Percentiles rank a stretch among this genome's conserved stretches.
These are phyloP conservation scores for Exserohilum rostratum DNA, from an alignment of 2,329 filamentous ascomycete genomes.

Conservation along the genomic window DNA sequence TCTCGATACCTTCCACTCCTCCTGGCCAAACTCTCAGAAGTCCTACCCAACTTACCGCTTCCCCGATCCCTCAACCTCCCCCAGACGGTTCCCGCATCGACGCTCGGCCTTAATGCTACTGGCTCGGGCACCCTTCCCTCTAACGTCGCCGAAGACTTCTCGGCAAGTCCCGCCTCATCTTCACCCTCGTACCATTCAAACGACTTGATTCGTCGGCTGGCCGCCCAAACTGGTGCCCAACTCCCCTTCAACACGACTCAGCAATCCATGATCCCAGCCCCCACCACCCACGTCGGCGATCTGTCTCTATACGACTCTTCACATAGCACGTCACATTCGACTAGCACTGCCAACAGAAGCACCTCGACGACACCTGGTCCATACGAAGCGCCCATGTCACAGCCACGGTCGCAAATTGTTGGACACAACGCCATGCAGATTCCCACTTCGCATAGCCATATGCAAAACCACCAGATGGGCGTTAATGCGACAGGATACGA, in stretches of 20 bases:
- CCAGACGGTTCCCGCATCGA: slow-evolving; percentile 33
- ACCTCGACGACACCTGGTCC: slow-evolving; percentile 44
- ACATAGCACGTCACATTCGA: slow-evolving; percentile 40
- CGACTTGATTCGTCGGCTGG: slow-evolving; percentile 44
- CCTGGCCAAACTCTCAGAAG: slow-evolving; percentile 75
- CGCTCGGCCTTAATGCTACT: slow-evolving; percentile 34
- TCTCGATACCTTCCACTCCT: slow-evolving; percentile 79
- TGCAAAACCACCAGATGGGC: slow-evolving; percentile 41
- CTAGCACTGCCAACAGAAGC: slow-evolving; percentile 39
- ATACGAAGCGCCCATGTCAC: slow-evolving; percentile 38
- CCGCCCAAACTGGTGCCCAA: slow-evolving; percentile 44
- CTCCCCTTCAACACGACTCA: slow-evolving; percentile 42
- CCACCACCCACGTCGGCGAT: slow-evolving; percentile 43
- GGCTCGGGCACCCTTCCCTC: slow-evolving; percentile 37
- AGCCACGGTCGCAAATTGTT: slow-evolving; percentile 33
- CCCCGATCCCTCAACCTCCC: slow-evolving; percentile 44
- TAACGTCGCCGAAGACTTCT: slow-evolving; percentile 38
- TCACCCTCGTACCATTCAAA: slow-evolving; percentile 42
- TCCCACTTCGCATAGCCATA: slow-evolving; percentile 34
- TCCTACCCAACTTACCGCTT: slow-evolving; percentile 61
- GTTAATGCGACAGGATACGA: slow-evolving; percentile 41
- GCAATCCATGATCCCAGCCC: slow-evolving; percentile 37
- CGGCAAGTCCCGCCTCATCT: slow-evolving; percentile 30
- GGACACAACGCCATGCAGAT: slow-evolving; percentile 31
- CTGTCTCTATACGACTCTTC: slow-evolving; percentile 44